Evolutionary conservation across 2,329 filamentous ascomycete genomes (phyloP), one percentile per base, ranked within the genome.

Genomic region (Zasmidium angulare): DNA sequence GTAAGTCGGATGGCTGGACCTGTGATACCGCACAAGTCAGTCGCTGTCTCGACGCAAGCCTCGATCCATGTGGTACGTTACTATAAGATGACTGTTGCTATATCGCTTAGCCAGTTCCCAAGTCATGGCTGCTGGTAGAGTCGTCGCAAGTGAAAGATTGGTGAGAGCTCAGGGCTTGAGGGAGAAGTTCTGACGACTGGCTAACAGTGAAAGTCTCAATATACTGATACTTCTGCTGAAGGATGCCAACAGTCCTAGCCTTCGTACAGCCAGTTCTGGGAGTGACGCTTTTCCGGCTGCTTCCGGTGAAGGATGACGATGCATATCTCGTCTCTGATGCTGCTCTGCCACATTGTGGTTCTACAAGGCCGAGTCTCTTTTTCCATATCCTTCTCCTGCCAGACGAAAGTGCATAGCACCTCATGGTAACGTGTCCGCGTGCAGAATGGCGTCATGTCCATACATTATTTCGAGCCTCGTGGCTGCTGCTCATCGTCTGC

Each of bases 1-100:
- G 72, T 0, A 76, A 68, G 63, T 83, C 81, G 20, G 78, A 77
- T 55, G 83, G 77, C 66, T 85, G 80, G 52, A 78, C 81, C 50
- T 53, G 50, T 43, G n/a, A 20, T 12, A 43, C 11, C 11, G 50
- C 14, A 36, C 29, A 36, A 36, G 29, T 43, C 23, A 21, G 23
- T 31, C 17, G 29, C 50, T 24, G 46, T 47, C 6, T n/a, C 20
- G 7, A 36, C 14, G 29, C 7, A 36, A 36, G 29, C 29, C 29
- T 7, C 29, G 14, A 7, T 7, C 24, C n/a, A n/a, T n/a, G n/a
- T n/a, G n/a, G 14, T 51, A 9, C 17, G 26, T 40, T 43, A 53
- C 50, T 1, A 85, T 77, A 1, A 82, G 76, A 19, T 84, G 75
- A 17, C 26, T 21, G 66, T 60, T 50, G 50, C 43, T 53, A 49